phyloP scores from a whole-genome alignment of 1,284 basidiomycete species.

The Lentinula novae-zelandiae region DNA sequence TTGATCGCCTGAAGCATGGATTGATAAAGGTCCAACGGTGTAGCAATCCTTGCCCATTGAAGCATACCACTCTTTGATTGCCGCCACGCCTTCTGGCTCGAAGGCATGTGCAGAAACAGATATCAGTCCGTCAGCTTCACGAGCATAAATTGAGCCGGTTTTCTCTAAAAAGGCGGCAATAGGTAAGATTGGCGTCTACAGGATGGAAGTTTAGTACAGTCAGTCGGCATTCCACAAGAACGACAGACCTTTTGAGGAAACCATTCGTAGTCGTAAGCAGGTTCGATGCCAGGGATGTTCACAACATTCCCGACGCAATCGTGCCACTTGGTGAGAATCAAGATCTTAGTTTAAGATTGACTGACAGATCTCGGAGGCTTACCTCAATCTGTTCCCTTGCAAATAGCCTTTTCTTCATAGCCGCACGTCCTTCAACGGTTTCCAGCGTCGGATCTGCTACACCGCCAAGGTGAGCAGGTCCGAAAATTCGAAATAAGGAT shows the following conservation, averaged over 20 bases:
- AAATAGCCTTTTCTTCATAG: not conserved
- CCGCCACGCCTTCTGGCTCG: constrained; percentile 1
- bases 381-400: not conserved
- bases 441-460: not conserved
- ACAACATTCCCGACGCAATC: not conserved
- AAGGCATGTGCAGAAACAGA: not conserved
- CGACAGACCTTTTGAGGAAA: constrained; percentile 15
- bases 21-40: constrained; percentile 4
- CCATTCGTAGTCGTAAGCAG: constrained; percentile 22
- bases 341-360: not conserved
- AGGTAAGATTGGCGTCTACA: not conserved
- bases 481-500: not conserved
- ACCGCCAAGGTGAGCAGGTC: constrained; percentile 4
- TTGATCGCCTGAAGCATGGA: not conserved
- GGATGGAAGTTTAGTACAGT: not conserved
- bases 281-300: constrained; percentile 12
- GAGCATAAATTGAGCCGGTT: not conserved
- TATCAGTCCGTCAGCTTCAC: not conserved
- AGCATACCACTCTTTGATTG: not conserved
- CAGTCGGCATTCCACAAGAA: not conserved
- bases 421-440: constrained; percentile 3
- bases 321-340: not conserved
- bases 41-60: constrained; percentile 3
- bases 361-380: not conserved
- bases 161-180: not conserved